Evolutionary conservation across 805 yeast species (phyloP).

Genomic region (Grigorovia yakushimaensis): DNA sequence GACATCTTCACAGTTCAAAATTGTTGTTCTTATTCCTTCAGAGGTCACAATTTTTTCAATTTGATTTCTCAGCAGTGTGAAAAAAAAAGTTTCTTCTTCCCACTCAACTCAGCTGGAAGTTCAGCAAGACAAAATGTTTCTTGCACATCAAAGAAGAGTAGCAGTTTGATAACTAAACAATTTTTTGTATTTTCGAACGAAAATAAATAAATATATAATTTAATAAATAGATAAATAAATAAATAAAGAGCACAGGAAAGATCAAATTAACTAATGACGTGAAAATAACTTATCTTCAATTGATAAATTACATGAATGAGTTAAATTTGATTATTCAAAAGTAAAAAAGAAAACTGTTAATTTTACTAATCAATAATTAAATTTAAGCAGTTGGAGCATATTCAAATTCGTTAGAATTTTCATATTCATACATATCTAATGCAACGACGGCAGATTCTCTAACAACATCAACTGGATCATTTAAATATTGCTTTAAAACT

Average conservation of each 20-base stretch:
- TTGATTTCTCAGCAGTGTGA: too few relatives aligned
- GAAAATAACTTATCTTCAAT: background rate
- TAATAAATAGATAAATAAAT: background rate
- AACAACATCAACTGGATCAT: constrained; percentile 81
- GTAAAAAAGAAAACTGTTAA: background rate
- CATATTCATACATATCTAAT: constrained; percentile 95
- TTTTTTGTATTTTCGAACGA: too few relatives aligned
- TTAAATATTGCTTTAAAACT: constrained; percentile 64
- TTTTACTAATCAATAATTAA: too few relatives aligned
- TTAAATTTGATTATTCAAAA: background rate
- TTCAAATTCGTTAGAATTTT: constrained; percentile 73
- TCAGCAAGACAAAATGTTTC: too few relatives aligned
- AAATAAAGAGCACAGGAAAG: background rate
- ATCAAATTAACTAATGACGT: constrained; percentile 1
- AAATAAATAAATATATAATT: background rate
- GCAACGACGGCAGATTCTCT: constrained; percentile 97
- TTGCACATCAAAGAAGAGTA: too few relatives aligned
- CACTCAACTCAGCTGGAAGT: too few relatives aligned
- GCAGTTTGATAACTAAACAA: too few relatives aligned
- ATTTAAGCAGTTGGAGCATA: constrained; percentile 36
- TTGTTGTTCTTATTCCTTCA: background rate
- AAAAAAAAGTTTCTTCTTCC: too few relatives aligned
- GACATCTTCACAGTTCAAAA: too few relatives aligned
- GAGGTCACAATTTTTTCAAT: too few relatives aligned
- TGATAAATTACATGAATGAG: background rate